Percentiles rank a stretch among this genome's conserved stretches.
Evolutionary conservation across 768 basidiomycete species (phyloP).

Genomic region (Lanmaoa rubissima): DNA sequence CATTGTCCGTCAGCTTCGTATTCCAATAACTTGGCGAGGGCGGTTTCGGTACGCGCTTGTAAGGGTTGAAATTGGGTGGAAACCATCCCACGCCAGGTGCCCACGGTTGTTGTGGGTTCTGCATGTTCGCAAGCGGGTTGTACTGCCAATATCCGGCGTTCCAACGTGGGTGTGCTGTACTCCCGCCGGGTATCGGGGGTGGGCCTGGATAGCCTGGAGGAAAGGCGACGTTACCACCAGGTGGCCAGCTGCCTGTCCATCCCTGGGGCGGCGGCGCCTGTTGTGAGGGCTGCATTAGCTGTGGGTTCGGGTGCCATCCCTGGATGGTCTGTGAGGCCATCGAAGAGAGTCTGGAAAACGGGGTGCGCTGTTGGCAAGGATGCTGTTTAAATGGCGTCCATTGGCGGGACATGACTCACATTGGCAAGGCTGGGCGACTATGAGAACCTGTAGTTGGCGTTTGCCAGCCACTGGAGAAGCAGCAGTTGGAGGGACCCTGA

Average conservation of each 20-base stretch:
- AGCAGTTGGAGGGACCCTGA: neutral
- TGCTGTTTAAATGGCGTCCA: neutral
- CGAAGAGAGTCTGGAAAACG: neutral
- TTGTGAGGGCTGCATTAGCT: slow-evolving; percentile 29
- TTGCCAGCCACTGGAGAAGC: neutral
- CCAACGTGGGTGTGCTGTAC: slow-evolving; percentile 47
- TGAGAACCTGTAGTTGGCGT: neutral
- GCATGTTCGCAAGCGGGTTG: slow-evolving; percentile 40
- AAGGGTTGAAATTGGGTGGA: slow-evolving; percentile 49
- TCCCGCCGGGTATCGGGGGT: slow-evolving; percentile 55
- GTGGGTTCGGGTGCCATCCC: slow-evolving; percentile 35
- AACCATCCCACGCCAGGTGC: slow-evolving; percentile 33
- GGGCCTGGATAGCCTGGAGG: slow-evolving; percentile 41
- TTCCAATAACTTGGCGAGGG: slow-evolving; percentile 67
- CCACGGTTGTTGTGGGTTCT: slow-evolving; percentile 30
- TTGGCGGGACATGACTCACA: neutral
- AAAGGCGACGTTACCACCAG: slow-evolving; percentile 25
- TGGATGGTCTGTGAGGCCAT: slow-evolving; percentile 27
- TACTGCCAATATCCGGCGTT: slow-evolving; percentile 51
- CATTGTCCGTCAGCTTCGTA: slow-evolving; percentile 56
- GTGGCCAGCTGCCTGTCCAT: slow-evolving; percentile 41
- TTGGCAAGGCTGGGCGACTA: neutral
- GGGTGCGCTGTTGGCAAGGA: neutral
- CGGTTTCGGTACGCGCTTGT: slow-evolving; percentile 59
- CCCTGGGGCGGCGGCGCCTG: slow-evolving; percentile 28